These are phyloP conservation scores for Massarina eburnea DNA, from an alignment of 2,329 filamentous ascomycete genomes.

Conservation along the genomic window DNA sequence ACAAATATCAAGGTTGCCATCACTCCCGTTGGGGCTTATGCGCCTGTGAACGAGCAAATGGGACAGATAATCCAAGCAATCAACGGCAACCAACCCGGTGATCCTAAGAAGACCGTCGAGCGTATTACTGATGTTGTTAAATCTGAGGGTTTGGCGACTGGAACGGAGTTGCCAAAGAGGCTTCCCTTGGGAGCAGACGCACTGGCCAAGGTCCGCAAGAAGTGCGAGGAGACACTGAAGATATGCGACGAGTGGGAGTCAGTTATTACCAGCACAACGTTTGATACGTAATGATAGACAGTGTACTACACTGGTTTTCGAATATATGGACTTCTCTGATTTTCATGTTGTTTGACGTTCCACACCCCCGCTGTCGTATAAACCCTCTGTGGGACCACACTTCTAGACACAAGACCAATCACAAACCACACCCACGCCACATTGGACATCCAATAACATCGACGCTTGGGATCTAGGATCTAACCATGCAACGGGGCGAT, in stretches of 20 bases:
- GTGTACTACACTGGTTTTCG: too few species aligned
- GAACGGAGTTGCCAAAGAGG: conserved; percentile 27
- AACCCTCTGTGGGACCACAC: too few species aligned
- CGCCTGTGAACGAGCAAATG: conserved; percentile 16
- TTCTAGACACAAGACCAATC: too few species aligned
- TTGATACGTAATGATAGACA: not conserved
- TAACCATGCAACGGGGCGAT: too few species aligned
- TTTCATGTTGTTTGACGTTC: too few species aligned
- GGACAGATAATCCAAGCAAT: conserved; percentile 14
- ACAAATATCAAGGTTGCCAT: conserved; percentile 20
- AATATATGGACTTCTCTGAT: too few species aligned
- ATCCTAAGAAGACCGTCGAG: conserved; percentile 19
- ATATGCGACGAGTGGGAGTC: conserved; percentile 16
- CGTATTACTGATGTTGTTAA: conserved; percentile 16
- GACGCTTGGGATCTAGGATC: too few species aligned
- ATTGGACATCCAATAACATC: too few species aligned
- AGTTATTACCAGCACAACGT: conserved; percentile 13
- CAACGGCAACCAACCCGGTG: conserved; percentile 17
- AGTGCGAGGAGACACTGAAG: conserved; percentile 6
- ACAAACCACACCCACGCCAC: too few species aligned
- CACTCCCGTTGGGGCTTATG: conserved; percentile 17
- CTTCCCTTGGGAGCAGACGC: conserved; percentile 34
- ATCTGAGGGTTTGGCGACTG: conserved; percentile 10
- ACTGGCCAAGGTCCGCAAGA: conserved; percentile 7
- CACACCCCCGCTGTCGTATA: too few species aligned